Conservation (phyloP, 768 basidiomycete genomes). For the Agaricus subrufescens region DNA sequence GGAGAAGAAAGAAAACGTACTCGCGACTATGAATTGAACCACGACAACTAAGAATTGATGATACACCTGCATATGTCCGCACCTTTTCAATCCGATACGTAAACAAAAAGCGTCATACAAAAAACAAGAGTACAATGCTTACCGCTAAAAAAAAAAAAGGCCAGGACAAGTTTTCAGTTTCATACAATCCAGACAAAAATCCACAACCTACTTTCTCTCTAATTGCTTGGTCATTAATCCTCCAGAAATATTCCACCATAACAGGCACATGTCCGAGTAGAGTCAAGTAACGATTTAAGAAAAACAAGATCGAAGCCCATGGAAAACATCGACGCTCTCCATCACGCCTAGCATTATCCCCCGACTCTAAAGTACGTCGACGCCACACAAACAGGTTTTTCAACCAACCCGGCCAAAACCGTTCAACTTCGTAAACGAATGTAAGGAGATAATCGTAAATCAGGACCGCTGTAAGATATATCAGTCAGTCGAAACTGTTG, state of each 20-base stretch:
- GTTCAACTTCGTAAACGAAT: background rate
- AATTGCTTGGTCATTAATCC: constrained; percentile 13
- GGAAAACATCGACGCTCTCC: constrained; percentile 17
- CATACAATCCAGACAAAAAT: background rate
- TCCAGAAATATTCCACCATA: constrained; percentile 29
- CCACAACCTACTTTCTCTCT: constrained; percentile 19
- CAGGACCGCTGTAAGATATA: background rate
- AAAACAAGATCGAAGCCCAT: constrained; percentile 34
- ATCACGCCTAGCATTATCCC: no score
- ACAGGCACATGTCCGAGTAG: constrained; percentile 34
- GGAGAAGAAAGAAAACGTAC: constrained; percentile 20
- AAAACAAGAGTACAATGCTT: background rate
- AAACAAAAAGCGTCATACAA: background rate
- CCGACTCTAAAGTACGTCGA: background rate
- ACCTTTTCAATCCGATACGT: constrained; percentile 14
- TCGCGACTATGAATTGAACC: constrained; percentile 32
- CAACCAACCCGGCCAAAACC: constrained; percentile 1
- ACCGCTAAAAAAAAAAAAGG: background rate
- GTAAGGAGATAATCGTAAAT: constrained; percentile 6
- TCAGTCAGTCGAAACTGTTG: no score
- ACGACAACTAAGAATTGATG: constrained; percentile 29
- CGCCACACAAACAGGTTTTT: background rate
- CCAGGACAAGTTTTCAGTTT: background rate
- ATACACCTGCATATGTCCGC: constrained; percentile 17
- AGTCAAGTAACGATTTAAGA: constrained; percentile 37